Percentiles rank a stretch among this genome's conserved stretches.
phyloP scores from a whole-genome alignment of 2,329 filamentous ascomycete species.

The Didymella lethalis region DNA sequence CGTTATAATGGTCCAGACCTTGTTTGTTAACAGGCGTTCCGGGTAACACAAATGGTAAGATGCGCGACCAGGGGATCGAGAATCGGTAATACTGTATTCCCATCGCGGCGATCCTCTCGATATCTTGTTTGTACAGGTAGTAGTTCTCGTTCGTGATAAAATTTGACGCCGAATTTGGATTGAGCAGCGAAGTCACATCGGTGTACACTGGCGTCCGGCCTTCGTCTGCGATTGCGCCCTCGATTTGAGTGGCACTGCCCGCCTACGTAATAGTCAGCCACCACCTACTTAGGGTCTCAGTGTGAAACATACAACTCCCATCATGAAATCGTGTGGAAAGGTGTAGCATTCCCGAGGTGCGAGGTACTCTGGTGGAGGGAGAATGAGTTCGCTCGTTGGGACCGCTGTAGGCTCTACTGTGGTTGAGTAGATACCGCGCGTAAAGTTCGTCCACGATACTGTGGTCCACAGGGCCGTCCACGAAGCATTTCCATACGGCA shows the following conservation, averaged over 20 bases:
- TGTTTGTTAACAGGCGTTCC: slow-evolving; percentile 62
- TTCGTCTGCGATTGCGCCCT: slow-evolving; percentile 45
- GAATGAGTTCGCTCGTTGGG: slow-evolving; percentile 62
- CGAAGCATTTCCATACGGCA: slow-evolving; percentile 52
- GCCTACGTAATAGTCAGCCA: slow-evolving; percentile 16
- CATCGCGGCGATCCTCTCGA: slow-evolving; percentile 61
- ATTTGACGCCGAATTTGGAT: slow-evolving; percentile 22
- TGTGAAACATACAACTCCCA: slow-evolving; percentile 30
- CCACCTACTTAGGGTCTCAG: no score
- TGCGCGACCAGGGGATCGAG: slow-evolving; percentile 61
- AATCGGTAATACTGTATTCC: slow-evolving; percentile 63
- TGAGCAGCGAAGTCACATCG: slow-evolving; percentile 26
- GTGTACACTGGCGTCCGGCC: slow-evolving; percentile 36
- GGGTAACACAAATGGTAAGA: slow-evolving; percentile 61
- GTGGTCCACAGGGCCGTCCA: slow-evolving; percentile 51
- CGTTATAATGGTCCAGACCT: slow-evolving; percentile 62
- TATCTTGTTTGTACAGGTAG: slow-evolving; percentile 65
- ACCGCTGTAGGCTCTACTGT: slow-evolving; percentile 65
- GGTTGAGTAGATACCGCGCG: slow-evolving; percentile 54
- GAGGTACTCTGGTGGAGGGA: slow-evolving; percentile 63
- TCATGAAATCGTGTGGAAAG: slow-evolving; percentile 58
- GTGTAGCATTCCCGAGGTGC: slow-evolving; percentile 58
- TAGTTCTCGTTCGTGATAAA: slow-evolving; percentile 60
- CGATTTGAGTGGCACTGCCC: slow-evolving; percentile 39
- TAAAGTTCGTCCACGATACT: slow-evolving; percentile 49